Percentiles rank a stretch among this genome's conserved stretches.
Conservation (phyloP, 116 monocot species). For the Dioscorea cayenensis region DNA sequence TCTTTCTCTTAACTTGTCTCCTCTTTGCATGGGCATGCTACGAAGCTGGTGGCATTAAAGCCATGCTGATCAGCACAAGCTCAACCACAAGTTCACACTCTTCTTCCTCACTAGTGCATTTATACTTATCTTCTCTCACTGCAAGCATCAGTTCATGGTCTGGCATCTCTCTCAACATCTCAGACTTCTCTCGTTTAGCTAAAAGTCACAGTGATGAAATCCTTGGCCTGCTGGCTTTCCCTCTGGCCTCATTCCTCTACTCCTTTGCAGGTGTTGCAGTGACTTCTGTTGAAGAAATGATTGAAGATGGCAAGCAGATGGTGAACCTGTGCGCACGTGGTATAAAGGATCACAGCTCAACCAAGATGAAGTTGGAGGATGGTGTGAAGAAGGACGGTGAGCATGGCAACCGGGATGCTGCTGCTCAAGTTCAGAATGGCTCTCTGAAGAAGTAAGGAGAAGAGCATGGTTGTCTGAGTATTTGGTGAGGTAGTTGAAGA, state of each 20-base stretch:
- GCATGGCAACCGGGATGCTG: too few species aligned
- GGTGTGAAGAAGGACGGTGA: too few species aligned
- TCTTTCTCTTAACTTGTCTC: neutral
- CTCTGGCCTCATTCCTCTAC: slow-evolving; percentile 20
- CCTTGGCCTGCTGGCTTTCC: slow-evolving; percentile 25
- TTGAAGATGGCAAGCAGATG: too few species aligned
- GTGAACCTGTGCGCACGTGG: too few species aligned
- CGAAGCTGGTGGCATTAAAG: slow-evolving; percentile 25
- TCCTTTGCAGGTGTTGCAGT: slow-evolving; percentile 38
- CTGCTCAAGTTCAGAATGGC: too few species aligned
- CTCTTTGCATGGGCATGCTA: slow-evolving; percentile 31
- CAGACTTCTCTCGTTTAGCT: slow-evolving; percentile 36
- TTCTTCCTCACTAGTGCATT: slow-evolving; percentile 3
- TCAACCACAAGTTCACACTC: too few species aligned
- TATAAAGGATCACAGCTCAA: too few species aligned
- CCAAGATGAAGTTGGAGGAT: too few species aligned
- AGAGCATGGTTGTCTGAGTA: too few species aligned
- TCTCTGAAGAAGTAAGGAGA: too few species aligned
- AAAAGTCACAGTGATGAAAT: slow-evolving; percentile 28
- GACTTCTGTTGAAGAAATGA: too few species aligned
- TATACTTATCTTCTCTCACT: slow-evolving; percentile 40
- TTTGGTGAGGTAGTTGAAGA: too few species aligned
- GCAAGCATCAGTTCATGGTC: slow-evolving; percentile 30
- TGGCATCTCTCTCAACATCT: slow-evolving; percentile 24
- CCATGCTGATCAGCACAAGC: slow-evolving; percentile 27